phyloP scores from a whole-genome alignment of 2,329 filamentous ascomycete species.

The Chrysoporthe deuterocubensis region DNA sequence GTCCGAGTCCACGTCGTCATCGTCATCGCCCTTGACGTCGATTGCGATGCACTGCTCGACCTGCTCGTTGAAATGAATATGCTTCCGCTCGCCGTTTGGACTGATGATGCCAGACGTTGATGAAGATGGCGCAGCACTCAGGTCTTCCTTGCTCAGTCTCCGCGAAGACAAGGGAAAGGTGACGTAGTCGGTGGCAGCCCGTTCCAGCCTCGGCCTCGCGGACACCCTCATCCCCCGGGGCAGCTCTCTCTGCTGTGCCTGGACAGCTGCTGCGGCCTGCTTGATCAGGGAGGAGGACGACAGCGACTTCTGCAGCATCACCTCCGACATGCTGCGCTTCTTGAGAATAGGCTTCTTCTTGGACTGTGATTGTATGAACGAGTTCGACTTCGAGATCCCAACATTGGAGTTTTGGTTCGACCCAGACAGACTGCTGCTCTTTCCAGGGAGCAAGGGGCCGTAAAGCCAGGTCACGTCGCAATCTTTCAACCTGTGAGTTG shows the following conservation, averaged over 20 bases:
- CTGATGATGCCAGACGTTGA: conserved; percentile 72
- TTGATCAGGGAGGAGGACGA: conserved; percentile 88
- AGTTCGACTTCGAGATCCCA: conserved; percentile 58
- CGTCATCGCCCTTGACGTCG: conserved; percentile 80
- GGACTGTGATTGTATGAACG: conserved; percentile 63
- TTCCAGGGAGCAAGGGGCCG: conserved; percentile 80
- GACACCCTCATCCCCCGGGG: conserved; percentile 45
- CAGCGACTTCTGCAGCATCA: conserved; percentile 88
- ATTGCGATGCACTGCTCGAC: conserved; percentile 96
- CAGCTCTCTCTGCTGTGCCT: conserved; percentile 72
- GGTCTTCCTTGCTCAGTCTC: conserved; percentile 64
- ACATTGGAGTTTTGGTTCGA: conserved; percentile 43
- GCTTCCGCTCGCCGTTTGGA: conserved; percentile 71
- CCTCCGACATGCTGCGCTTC: conserved; percentile 93
- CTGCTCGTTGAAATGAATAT: conserved; percentile 96
- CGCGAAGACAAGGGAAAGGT: conserved; percentile 67
- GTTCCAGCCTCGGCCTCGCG: conserved; percentile 60
- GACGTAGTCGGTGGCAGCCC: conserved; percentile 71
- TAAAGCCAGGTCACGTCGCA: conserved; percentile 98
- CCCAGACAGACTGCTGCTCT: conserved; percentile 22
- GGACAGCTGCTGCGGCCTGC: conserved; percentile 83
- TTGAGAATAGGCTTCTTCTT: conserved; percentile 91
- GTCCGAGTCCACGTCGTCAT: conserved; percentile 63
- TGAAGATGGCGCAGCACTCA: conserved; percentile 67
- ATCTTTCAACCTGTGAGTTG: conserved; percentile 78